Base-by-base conservation (phyloP, 768 basidiomycete genomes). In the Hypholoma fasciculare region DNA sequence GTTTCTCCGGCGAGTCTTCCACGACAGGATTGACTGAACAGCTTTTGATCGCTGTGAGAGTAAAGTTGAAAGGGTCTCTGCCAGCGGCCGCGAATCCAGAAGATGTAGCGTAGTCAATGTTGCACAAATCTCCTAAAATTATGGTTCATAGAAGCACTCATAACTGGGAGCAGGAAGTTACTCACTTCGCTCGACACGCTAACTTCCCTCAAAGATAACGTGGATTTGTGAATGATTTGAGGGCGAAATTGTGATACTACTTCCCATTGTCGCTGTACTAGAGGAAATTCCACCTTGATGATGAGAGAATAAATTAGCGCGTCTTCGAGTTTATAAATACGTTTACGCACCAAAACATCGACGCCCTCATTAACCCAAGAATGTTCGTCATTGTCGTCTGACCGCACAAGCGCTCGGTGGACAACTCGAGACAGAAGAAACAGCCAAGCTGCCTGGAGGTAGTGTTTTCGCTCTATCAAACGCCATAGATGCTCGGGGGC, bases 251-350 rank as follows among this genome's bases (percentile, higher is more conserved):
- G 69, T 96, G 87, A 84, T 7, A 98, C 85, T 1, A 85, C 80
- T 57, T 96, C 96, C 96, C 95, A 98, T 72, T 98, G 96, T 37
- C 93, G 87, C 63, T 94, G 90, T 3, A 94, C 84, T 4, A 98
- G 76, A 26, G 95, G 93, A 62, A 96, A 89, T 72, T 95, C 92
- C 48, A 85, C 84, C 94, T 95, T 88, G 44, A 97, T 81, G 0
- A 90, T 88, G 9, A 96, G 76, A 8, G 96, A 78, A 5, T 12
- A 55, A 57, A 43, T 61, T 46, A 54, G 26, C 27, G 47, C 9
- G 27, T 16, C 27, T 16, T 53, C 20, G 20, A 4, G 16, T 49
- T 34, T 8, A 38, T 49, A 7, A 14, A 27, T 8, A 14, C 30
- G 19, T 6, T 7, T 38, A 73, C 82, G 49, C 65, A 90, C 90